These are phyloP conservation scores for Geotrichum candidum DNA, from an alignment of 1,139 yeast genomes.

Conservation along the genomic window DNA sequence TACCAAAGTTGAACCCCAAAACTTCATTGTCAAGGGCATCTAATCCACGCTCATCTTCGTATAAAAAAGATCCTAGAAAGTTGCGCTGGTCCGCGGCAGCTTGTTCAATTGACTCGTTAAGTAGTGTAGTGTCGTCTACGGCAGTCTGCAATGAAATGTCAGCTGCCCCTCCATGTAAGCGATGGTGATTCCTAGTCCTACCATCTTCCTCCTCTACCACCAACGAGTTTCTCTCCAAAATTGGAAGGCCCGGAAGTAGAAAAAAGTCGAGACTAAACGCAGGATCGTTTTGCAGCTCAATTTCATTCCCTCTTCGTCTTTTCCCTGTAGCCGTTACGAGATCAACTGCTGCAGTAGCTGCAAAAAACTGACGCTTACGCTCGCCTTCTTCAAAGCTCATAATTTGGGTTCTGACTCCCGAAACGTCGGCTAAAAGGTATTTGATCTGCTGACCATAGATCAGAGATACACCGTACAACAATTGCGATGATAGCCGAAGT, in stretches of 20 bases:
- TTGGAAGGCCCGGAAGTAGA: constrained; percentile 9
- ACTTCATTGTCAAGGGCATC: neutral
- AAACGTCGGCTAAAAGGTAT: constrained; percentile 10
- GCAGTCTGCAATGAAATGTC: neutral
- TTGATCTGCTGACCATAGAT: constrained; percentile 14
- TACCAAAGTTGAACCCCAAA: constrained; percentile 10
- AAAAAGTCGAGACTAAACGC: constrained; percentile 13
- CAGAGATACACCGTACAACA: constrained; percentile 15
- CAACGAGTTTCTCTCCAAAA: neutral
- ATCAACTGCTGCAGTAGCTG: neutral
- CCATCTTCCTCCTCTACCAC: neutral
- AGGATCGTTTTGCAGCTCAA: constrained; percentile 12
- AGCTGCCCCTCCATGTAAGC: neutral
- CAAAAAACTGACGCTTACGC: neutral
- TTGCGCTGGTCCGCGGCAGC: neutral
- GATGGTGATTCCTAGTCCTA: neutral
- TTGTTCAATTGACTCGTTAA: constrained; percentile 9
- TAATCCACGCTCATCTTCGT: constrained; percentile 4
- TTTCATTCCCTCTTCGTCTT: neutral
- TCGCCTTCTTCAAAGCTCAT: neutral
- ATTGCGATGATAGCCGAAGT: constrained; percentile 13
- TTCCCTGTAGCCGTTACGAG: neutral
- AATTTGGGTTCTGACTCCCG: neutral
- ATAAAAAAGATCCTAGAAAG: neutral
- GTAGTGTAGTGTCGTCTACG: constrained; percentile 7